Evolutionary conservation across 2,329 filamentous ascomycete species (phyloP).

Genomic region (Fusarium udum): DNA sequence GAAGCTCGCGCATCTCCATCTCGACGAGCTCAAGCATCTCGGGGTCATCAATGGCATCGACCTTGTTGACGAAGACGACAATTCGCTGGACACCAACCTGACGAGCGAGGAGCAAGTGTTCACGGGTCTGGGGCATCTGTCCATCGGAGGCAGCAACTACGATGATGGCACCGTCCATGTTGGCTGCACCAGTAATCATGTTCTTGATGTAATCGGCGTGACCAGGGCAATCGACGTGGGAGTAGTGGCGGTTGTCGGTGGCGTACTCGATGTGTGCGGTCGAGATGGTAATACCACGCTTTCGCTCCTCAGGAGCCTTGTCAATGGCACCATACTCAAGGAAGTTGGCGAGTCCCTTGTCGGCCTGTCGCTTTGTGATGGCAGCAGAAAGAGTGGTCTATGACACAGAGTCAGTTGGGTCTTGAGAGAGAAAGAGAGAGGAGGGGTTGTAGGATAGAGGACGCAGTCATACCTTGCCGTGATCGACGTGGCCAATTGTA

Average conservation of each 20-base stretch:
- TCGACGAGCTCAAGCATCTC: slow-evolving; percentile 99
- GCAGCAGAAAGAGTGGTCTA: slow-evolving; percentile 98
- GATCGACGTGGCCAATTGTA: slow-evolving; percentile 99
- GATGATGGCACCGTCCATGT: slow-evolving; percentile 99
- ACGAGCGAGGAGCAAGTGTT: slow-evolving; percentile 96
- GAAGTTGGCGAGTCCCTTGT: slow-evolving; percentile 93
- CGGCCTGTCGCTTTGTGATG: slow-evolving; percentile 97
- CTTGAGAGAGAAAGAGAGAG: slow-evolving; percentile 1
- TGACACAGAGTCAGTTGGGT: slow-evolving; percentile 28
- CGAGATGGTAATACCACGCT: slow-evolving; percentile 99
- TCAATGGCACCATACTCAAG: slow-evolving; percentile 98
- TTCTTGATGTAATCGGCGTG: slow-evolving; percentile 99
- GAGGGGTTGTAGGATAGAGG: not conserved
- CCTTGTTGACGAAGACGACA: slow-evolving; percentile 99
- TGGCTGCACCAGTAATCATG: slow-evolving; percentile 99
- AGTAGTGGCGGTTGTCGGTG: slow-evolving; percentile 94
- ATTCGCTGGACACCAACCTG: slow-evolving; percentile 98
- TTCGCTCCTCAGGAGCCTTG: slow-evolving; percentile 98
- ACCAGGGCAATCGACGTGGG: slow-evolving; percentile 99
- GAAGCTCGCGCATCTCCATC: slow-evolving; percentile 99
- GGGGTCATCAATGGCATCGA: slow-evolving; percentile 95
- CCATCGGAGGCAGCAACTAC: slow-evolving; percentile 98
- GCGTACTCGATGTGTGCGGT: slow-evolving; percentile 98
- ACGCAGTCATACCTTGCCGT: slow-evolving; percentile 83
- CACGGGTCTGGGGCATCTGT: slow-evolving; percentile 99